Evolutionary conservation across 768 basidiomycete species (phyloP), one percentile per base, ranked within the genome.

Genomic region (Podaxis carcinomalis): DNA sequence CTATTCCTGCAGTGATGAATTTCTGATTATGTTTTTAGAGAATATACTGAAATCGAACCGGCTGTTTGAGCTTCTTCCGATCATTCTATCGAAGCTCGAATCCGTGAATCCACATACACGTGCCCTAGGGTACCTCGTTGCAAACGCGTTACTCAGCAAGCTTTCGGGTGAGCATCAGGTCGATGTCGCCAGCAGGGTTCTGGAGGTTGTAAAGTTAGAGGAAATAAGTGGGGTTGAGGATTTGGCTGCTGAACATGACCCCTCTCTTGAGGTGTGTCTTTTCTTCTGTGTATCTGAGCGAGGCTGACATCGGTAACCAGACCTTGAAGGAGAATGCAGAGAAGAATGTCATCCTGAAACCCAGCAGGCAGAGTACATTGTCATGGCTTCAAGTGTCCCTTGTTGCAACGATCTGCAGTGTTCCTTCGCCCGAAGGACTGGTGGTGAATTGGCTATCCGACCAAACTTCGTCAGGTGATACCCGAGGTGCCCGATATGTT

Each of bases 161-260:
- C 64, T 86, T 0, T 80, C 84, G 4, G 86, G 86, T 13, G 81
- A 83, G 42, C 81, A 81, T 54, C 86, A 86, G 64, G 69, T 91
- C 36, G 75, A 80, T 6, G 73, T 83, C 1, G 88, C 85, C 1
- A 72, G 75, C 28, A 73, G 74, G 51, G 65, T 85, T 2, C 63
- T 92, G 36, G 68, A 74, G 14, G 71, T 75, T 0, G 79, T 89
- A 71, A 72, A 73, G 9, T 56, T 84, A 7, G 70, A 79, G 2
- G 75, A 75, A 13, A 67, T 88, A 11, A 75, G 80, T 14, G 78
- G 72, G 6, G 72, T 81, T 59, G 81, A 82, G 27, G 78, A 80
- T 68, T 50, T 74, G 58, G 68, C 72, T 3, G 66, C 32, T 16
- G 51, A 60, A 14, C 27, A 69, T 21, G 72, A 73, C 21, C 68